Evolutionary conservation across 2,329 filamentous ascomycete species (phyloP), one percentile per base, ranked within the genome.

Genomic region (Cladosporium sp.): DNA sequence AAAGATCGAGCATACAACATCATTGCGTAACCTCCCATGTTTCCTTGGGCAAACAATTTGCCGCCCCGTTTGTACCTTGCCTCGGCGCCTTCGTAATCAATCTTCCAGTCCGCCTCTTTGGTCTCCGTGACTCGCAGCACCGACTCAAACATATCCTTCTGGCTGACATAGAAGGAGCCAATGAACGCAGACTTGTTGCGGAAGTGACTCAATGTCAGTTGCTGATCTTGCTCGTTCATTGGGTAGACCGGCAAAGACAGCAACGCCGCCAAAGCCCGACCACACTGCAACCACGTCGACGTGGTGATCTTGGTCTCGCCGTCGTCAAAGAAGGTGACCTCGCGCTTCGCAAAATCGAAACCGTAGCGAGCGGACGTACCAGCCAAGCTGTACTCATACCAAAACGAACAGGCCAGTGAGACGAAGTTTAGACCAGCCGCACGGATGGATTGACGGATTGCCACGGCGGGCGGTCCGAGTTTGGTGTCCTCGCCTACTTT

Each of bases 1-100:
- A 90, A 90, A 0, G 78, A 75, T 5, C 85, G 75, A 0, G 84
- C 73, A 70, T 89, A 90, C 70, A 91, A 78, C 64, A 82, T 58
- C 71, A 81, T 80, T 1, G 70, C 74, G 67, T 83, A 86, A 0
- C 82, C 87, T 11, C 68, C 71, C 59, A 58, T 68, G 18, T 81
- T 79, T 28, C 80, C 83, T 8, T 68, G 58, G 65, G 81, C 73
- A 2, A 89, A 53, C 34, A 74, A 70, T 62, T 79, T 79, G 65
- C 80, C 67, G 0, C 81, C 86, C 1, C 83, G 78, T 64, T 78
- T 73, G 66, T 81, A 85, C 30, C 87, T 80, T 71, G 84, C 75
- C 65, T 74, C 36, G 0, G 68, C 56, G 0, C 61, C 53, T 30
- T 73, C 71, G 34, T 71, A 68, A 0, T 26, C 66, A 6, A 79